Percentiles rank a stretch among this genome's conserved stretches.
Evolutionary conservation across 768 basidiomycete species (phyloP).

Genomic region (Naganishia vaughanmartiniae): DNA sequence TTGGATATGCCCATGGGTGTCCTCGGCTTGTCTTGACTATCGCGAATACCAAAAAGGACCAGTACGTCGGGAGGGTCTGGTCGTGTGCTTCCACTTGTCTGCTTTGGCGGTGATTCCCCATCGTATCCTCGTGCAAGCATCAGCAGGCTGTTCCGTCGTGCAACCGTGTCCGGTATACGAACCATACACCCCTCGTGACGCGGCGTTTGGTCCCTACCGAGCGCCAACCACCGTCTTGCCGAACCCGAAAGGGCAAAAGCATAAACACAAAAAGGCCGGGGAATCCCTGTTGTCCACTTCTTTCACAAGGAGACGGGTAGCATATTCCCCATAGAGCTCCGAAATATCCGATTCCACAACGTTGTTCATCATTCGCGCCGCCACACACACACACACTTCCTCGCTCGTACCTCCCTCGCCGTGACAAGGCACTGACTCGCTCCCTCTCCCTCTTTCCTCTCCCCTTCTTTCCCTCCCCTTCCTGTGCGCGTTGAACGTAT

Average conservation of each 20-base stretch:
- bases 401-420: constrained; percentile 7
- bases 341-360: constrained; percentile 12
- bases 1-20: no score
- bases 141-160: neutral
- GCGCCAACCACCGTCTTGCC: neutral
- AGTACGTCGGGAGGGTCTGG: no score
- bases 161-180: neutral
- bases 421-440: constrained; percentile 12
- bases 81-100: no score
- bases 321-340: constrained; percentile 27
- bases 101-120: neutral
- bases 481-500: constrained; percentile 29
- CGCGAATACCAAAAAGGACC: neutral
- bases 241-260: neutral
- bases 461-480: constrained; percentile 22
- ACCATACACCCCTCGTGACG: neutral
- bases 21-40: neutral
- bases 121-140: no score
- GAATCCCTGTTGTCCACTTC: constrained; percentile 14
- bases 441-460: constrained; percentile 15
- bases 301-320: no score
- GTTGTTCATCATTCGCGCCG: neutral
- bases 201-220: neutral
- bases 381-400: neutral
- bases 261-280: constrained; percentile 23